These are phyloP conservation scores for Plasmodium malariae DNA, from an alignment of 169 alveolate species.

Conservation along the genomic window DNA sequence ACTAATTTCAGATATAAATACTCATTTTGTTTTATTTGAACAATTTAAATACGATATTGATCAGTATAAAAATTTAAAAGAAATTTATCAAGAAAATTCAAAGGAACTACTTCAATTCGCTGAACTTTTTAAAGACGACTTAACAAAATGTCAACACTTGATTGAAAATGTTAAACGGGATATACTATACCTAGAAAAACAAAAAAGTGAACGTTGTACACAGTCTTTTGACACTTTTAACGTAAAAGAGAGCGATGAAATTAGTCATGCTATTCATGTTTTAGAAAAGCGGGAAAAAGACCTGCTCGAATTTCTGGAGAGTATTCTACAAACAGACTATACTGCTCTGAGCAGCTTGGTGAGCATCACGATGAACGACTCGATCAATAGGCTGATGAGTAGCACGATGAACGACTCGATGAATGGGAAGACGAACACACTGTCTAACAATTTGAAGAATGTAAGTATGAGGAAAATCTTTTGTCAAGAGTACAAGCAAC, in stretches of 20 bases:
- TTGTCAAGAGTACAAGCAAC: too few relatives aligned
- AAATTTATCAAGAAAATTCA: constrained; percentile 53
- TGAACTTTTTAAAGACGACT: constrained; percentile 22
- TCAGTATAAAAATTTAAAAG: constrained; percentile 29
- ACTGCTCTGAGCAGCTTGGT: too few relatives aligned
- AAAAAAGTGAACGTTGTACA: constrained; percentile 6
- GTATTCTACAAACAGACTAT: neutral
- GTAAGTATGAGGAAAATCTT: too few relatives aligned
- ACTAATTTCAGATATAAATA: constrained; percentile 21
- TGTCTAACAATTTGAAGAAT: too few relatives aligned
- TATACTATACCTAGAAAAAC: constrained; percentile 35
- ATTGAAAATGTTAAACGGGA: constrained; percentile 38
- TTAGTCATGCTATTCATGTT: neutral
- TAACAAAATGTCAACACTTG: constrained; percentile 18
- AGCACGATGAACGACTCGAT: too few relatives aligned
- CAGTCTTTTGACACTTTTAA: constrained; percentile 4
- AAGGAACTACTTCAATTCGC: constrained; percentile 32
- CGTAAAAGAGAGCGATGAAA: constrained; percentile 7
- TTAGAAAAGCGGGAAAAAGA: constrained; percentile 7
- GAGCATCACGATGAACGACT: too few relatives aligned
- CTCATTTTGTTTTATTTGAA: constrained; percentile 26
- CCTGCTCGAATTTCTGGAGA: neutral
- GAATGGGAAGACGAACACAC: too few relatives aligned
- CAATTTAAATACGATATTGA: constrained; percentile 23
- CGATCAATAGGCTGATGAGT: too few relatives aligned